Conservation (phyloP, 805 yeast species). For the Candida easanensis region DNA sequence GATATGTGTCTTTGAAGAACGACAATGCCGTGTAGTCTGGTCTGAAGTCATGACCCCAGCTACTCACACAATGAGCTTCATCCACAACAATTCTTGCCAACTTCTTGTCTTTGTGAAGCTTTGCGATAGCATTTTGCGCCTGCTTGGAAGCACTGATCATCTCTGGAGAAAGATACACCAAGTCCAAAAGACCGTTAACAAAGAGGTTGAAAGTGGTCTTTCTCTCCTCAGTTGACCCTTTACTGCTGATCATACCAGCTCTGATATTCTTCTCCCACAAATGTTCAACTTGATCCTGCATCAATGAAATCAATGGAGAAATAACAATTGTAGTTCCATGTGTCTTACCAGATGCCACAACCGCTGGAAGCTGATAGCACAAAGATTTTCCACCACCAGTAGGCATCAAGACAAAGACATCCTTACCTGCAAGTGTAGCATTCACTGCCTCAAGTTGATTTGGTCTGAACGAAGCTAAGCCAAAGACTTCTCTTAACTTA, state of each 20-base stretch:
- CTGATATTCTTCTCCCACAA: slow-evolving; percentile 60
- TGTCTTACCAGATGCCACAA: slow-evolving; percentile 71
- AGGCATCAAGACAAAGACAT: slow-evolving; percentile 95
- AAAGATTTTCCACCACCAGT: slow-evolving; percentile 98
- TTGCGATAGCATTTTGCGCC: slow-evolving; percentile 60
- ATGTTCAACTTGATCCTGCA: slow-evolving; percentile 96
- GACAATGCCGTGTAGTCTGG: slow-evolving; percentile 89
- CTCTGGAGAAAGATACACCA: slow-evolving; percentile 91
- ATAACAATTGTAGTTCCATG: slow-evolving; percentile 86
- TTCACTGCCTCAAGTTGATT: slow-evolving; percentile 87
- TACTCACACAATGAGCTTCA: slow-evolving; percentile 97
- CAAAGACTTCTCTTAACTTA: slow-evolving; percentile 58
- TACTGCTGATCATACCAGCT: slow-evolving; percentile 89
- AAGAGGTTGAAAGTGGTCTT: slow-evolving; percentile 60
- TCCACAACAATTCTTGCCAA: slow-evolving; percentile 90
- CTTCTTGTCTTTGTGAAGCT: slow-evolving; percentile 49
- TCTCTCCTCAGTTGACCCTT: slow-evolving; percentile 60
- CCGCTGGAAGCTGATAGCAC: slow-evolving; percentile 93
- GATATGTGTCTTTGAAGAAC: slow-evolving; percentile 68
- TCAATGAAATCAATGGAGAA: slow-evolving; percentile 90
- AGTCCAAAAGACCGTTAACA: slow-evolving; percentile 61
- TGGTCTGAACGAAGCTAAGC: slow-evolving; percentile 63
- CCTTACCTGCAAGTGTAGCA: slow-evolving; percentile 72
- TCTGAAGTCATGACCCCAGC: slow-evolving; percentile 98
- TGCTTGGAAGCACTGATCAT: slow-evolving; percentile 78